Percentiles rank a stretch among this genome's conserved stretches.
Evolutionary conservation across 202 grass and related monocot species (phyloP).

Genomic region (Hordeum pubiflorum): DNA sequence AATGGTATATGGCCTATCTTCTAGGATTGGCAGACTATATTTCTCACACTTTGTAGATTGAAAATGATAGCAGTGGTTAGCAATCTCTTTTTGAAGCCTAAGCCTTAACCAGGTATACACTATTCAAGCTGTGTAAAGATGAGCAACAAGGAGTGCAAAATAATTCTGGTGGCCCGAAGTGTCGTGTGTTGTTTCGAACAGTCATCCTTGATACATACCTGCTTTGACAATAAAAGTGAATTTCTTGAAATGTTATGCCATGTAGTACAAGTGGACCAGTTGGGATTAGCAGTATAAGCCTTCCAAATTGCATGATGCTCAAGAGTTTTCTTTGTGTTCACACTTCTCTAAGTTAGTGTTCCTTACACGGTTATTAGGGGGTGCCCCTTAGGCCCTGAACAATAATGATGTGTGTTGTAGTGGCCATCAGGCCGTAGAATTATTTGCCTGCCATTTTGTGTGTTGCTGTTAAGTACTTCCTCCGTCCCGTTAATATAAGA

Average conservation of each 20-base stretch:
- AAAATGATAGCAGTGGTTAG: not conserved
- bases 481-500: too few species aligned
- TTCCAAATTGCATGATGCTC: not conserved
- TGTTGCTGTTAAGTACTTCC: not conserved
- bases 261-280: slow-evolving; percentile 12
- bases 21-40: slow-evolving; percentile 9
- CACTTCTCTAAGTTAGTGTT: not conserved
- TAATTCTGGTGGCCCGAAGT: not conserved
- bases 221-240: not conserved
- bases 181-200: not conserved
- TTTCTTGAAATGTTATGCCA: slow-evolving; percentile 2
- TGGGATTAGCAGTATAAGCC: not conserved
- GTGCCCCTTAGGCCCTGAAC: not conserved
- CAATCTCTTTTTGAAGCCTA: not conserved
- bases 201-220: not conserved
- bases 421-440: not conserved
- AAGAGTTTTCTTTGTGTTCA: not conserved
- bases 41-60: not conserved
- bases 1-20: slow-evolving; percentile 15
- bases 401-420: not conserved
- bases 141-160: not conserved
- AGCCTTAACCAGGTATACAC: not conserved
- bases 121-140: not conserved
- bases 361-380: not conserved
- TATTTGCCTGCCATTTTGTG: not conserved